Evolutionary conservation across 805 yeast genomes (phyloP).

Genomic region (Kodamaea laetipori): DNA sequence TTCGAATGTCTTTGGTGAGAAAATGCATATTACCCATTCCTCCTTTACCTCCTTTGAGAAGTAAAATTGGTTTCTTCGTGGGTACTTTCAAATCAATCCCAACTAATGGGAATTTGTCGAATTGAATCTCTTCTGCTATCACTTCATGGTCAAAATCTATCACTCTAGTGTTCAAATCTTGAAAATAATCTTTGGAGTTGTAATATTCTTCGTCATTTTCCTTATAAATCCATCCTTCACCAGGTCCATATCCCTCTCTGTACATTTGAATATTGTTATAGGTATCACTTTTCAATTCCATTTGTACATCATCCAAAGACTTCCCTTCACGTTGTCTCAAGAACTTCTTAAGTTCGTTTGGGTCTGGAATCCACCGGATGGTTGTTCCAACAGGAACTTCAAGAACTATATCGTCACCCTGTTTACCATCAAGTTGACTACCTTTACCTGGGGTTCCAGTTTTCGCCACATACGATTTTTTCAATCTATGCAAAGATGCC

Average conservation of each 20-base stretch:
- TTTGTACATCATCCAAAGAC: conserved; percentile 24
- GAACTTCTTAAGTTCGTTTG: conserved; percentile 44
- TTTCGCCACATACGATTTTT: conserved; percentile 67
- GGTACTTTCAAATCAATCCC: conserved; percentile 74
- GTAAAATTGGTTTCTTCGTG: conserved; percentile 63
- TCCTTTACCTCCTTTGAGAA: conserved; percentile 86
- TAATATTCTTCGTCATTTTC: conserved; percentile 76
- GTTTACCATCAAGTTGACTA: conserved; percentile 81
- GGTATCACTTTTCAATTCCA: conserved; percentile 35
- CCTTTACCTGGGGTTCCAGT: conserved; percentile 73
- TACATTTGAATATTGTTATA: conserved; percentile 53
- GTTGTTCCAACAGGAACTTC: conserved; percentile 93
- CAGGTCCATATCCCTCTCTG: conserved; percentile 63
- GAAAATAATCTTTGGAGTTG: conserved; percentile 64
- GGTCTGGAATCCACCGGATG: conserved; percentile 82
- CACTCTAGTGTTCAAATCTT: conserved; percentile 62
- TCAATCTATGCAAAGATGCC: conserved; percentile 69
- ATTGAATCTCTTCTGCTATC: conserved; percentile 55
- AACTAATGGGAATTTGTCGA: conserved; percentile 75
- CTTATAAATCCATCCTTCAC: conserved; percentile 88
- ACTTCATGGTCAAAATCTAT: conserved; percentile 61
- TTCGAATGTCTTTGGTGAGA: conserved; percentile 76
- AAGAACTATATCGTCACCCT: conserved; percentile 75
- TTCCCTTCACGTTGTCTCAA: conserved; percentile 19
- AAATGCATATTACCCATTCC: conserved; percentile 98